Evolutionary conservation across 2,329 filamentous ascomycete species (phyloP).

Genomic region (Ascochyta pisi): DNA sequence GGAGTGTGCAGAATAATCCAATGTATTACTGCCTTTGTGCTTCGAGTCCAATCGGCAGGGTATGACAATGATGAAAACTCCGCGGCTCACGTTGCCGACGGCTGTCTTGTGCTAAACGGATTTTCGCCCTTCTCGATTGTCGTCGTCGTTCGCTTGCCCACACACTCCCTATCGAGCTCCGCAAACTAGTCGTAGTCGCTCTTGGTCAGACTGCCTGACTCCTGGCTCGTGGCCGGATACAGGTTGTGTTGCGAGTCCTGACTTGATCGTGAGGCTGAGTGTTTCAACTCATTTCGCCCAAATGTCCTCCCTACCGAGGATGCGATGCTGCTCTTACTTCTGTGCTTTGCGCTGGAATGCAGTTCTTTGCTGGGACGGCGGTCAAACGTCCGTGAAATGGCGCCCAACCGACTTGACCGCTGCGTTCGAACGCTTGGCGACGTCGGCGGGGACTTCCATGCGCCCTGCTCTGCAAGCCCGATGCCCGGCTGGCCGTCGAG

Average conservation of each 20-base stretch:
- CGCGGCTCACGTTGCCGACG: background rate
- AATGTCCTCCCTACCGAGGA: background rate
- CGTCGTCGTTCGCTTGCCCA: conserved; percentile 22
- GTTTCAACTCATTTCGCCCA: background rate
- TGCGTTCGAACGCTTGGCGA: conserved; percentile 12
- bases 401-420: conserved; percentile 23
- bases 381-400: conserved; percentile 4
- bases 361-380: conserved; percentile 13
- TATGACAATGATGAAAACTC: background rate
- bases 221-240: conserved; percentile 13
- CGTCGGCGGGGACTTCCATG: conserved; percentile 13
- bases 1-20: too few species aligned
- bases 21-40: background rate
- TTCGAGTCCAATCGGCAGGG: background rate
- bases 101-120: background rate
- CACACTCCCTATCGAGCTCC: conserved; percentile 23
- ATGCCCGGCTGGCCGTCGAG: conserved; percentile 24
- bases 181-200: conserved; percentile 30
- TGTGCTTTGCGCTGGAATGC: conserved; percentile 19
- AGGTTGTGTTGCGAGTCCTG: conserved; percentile 39
- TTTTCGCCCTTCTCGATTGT: conserved; percentile 8
- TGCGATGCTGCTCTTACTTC: conserved; percentile 11
- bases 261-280: conserved; percentile 25
- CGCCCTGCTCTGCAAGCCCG: conserved; percentile 23
- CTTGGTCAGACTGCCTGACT: background rate